A percentile compares a stretch with the other conserved stretches of the same genome.
Conservation (phyloP, 139 green algal species). For the Monoraphidium neglectum region DNA sequence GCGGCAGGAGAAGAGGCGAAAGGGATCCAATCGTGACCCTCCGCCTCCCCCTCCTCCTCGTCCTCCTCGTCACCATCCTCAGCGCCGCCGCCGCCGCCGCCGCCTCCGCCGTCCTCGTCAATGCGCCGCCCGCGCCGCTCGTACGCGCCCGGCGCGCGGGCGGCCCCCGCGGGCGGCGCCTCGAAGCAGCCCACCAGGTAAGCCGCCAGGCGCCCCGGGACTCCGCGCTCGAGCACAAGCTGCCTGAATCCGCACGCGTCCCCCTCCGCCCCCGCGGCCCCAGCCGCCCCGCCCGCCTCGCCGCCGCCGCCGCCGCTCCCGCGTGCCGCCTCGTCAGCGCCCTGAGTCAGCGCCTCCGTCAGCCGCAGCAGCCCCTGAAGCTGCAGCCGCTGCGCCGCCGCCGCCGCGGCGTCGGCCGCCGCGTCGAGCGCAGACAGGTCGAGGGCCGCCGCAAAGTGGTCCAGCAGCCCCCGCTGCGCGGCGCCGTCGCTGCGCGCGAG, state of each 20-base stretch:
- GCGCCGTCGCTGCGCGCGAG: constrained; percentile 48
- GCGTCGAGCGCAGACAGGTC: constrained; percentile 43
- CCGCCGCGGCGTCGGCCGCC: neutral
- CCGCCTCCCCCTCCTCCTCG: too few species aligned
- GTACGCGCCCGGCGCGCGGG: neutral
- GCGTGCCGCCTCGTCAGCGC: constrained; percentile 10
- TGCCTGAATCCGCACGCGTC: constrained; percentile 26
- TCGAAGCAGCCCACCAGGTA: constrained; percentile 50
- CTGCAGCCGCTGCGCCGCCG: neutral
- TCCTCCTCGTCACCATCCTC: neutral
- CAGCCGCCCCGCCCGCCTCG: constrained; percentile 2
- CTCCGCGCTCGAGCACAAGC: constrained; percentile 45
- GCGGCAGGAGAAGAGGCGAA: too few species aligned
- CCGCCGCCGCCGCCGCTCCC: neutral
- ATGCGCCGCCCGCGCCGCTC: neutral
- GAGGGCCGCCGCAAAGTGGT: constrained; percentile 48
- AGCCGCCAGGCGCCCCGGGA: constrained; percentile 26
- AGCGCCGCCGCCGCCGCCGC: neutral
- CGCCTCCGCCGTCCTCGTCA: neutral
- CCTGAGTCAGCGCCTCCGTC: neutral
- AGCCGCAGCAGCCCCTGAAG: constrained; percentile 20
- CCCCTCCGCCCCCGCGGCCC: neutral
- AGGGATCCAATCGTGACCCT: neutral
- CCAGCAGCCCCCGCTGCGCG: constrained; percentile 54
- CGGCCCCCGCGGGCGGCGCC: neutral